Conservation (phyloP, 805 yeast genomes). For the Teunomyces pallodes region DNA sequence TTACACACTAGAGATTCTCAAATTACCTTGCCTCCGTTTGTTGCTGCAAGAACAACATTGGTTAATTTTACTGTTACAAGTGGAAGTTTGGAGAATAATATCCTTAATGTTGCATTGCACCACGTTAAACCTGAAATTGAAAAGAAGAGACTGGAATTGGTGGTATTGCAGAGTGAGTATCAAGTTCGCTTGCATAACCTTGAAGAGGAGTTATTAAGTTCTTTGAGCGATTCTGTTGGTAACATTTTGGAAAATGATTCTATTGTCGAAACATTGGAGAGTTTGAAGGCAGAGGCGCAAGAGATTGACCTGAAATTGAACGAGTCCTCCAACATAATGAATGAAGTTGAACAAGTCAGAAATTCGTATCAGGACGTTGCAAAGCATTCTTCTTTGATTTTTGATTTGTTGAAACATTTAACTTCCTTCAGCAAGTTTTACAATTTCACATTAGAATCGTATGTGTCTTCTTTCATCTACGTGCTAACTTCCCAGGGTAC, state of each 20-base stretch:
- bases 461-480: constrained; percentile 16
- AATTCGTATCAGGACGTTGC: constrained; percentile 55
- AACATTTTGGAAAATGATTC: constrained; percentile 67
- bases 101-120: constrained; percentile 55
- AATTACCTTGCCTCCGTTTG: constrained; percentile 46
- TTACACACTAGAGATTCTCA: constrained; percentile 61
- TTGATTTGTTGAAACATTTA: constrained; percentile 40
- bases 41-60: constrained; percentile 59
- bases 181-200: constrained; percentile 49
- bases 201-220: constrained; percentile 57
- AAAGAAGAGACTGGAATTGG: constrained; percentile 49
- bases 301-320: constrained; percentile 51
- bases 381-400: constrained; percentile 49
- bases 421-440: constrained; percentile 50
- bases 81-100: constrained; percentile 60
- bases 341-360: constrained; percentile 48
- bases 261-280: constrained; percentile 58
- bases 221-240: constrained; percentile 56
- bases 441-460: constrained; percentile 49
- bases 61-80: constrained; percentile 74
- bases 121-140: constrained; percentile 68
- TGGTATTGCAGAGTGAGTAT: constrained; percentile 58
- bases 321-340: constrained; percentile 56
- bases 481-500: constrained; percentile 17
- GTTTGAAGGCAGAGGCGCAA: constrained; percentile 59